Evolutionary conservation across 1,284 basidiomycete genomes (phyloP), one percentile per base, ranked within the genome.

Genomic region (Malassezia sympodialis): DNA sequence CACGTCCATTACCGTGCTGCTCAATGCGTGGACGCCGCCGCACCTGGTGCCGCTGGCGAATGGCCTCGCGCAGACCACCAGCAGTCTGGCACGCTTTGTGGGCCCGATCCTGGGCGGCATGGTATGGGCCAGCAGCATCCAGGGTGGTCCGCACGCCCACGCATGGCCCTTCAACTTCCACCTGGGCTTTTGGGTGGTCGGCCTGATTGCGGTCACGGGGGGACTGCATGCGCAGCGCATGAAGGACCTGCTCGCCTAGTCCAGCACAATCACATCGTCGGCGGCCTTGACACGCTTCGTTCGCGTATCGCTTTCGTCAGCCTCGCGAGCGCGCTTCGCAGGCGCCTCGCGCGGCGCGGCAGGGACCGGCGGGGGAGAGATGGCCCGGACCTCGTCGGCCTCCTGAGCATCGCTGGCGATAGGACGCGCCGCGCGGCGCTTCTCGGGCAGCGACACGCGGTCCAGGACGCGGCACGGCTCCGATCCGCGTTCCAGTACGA

Each of bases 371-470:
- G 66, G 62, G 37, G 68, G 43, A 11, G 51, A 58, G 23, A 58
- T 48, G 40, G 56, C 41, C 8, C 14, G 24, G 34, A 56, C 58
- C 40, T 91, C 88, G 66, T 91, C 88, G 1, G 84, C 84, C 26
- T 96, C 84, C 1, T 83, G 84, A 63, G 96, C 71, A 75, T 91
- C 90, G 76, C 84, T 88, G 14, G 87, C 87, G 41, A 80, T 75
- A 0, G 82, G 60, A 91, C 71, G 30, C 84, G 51, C 41, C 4
- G 21, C 24, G 24, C 41, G 21, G 41, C 41, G 41, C 37, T 15
- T 19, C 19, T 39, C 19, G 27, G 41, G 41, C 15, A 27, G 12
- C 24, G 24, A 11, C 4, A 43, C 41, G 8, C 4, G 3, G n/a
- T 43, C 24, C 24, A 28, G 11, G 15, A 43, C 41, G 24, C 27